phyloP scores from a whole-genome alignment of 345 rosid species.

The Sisymbrium irio region DNA sequence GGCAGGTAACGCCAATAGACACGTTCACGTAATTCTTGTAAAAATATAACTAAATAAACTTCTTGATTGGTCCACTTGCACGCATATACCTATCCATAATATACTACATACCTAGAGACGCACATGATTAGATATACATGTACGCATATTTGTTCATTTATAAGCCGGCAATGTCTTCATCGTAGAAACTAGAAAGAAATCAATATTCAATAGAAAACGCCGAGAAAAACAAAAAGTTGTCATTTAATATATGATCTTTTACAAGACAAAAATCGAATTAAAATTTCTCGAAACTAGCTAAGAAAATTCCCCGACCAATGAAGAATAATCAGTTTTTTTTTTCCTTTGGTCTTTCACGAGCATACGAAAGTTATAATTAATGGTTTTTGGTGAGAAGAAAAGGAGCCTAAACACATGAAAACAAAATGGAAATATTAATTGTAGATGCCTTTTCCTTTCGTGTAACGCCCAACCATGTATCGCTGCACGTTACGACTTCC shows the following conservation, averaged over 20 bases:
- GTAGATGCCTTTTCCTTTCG: conserved; percentile 19
- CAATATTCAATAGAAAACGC: background rate
- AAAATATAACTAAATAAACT: conserved; percentile 5
- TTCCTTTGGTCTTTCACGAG: conserved; percentile 24
- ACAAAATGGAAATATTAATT: conserved; percentile 23
- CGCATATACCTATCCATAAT: background rate
- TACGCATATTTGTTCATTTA: background rate
- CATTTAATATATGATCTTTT: conserved; percentile 15
- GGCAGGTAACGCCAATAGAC: conserved; percentile 12
- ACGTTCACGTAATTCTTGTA: conserved; percentile 32
- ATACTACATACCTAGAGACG: background rate
- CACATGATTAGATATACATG: background rate
- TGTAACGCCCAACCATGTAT: conserved; percentile 28
- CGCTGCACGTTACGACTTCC: conserved; percentile 18
- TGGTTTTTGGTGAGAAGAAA: conserved; percentile 26
- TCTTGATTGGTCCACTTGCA: conserved; percentile 15
- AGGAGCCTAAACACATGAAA: conserved; percentile 18
- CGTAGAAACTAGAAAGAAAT: background rate
- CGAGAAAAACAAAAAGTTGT: background rate
- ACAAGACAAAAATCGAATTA: background rate
- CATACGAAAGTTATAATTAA: conserved; percentile 10
- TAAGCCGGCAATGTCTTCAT: background rate
- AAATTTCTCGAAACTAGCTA: conserved; percentile 8
- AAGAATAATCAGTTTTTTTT: conserved; percentile 3
- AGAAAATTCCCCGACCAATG: conserved; percentile 17